Percentiles rank a stretch among this genome's conserved stretches.
These are phyloP conservation scores for Beauveria brongniartii DNA, from an alignment of 2,329 filamentous ascomycete species.

Conservation along the genomic window DNA sequence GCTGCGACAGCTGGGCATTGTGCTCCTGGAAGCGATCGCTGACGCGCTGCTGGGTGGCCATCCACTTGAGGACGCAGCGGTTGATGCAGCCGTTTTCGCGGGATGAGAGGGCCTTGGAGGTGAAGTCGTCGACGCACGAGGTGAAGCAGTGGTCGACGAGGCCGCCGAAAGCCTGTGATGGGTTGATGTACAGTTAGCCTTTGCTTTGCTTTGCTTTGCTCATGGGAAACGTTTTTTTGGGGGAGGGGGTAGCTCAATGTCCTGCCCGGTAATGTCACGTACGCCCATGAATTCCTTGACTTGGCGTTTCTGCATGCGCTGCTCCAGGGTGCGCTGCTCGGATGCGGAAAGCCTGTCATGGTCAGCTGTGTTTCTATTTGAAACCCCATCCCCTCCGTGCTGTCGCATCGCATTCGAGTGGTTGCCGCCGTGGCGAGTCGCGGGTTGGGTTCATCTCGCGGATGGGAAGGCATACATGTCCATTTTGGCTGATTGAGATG, in stretches of 20 bases:
- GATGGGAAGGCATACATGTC: constrained; percentile 15
- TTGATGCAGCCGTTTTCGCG: constrained; percentile 88
- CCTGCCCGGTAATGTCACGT: constrained; percentile 30
- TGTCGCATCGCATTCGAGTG: background rate
- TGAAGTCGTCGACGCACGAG: constrained; percentile 97
- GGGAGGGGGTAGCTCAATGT: background rate
- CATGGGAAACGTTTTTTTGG: no score
- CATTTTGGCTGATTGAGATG: constrained; percentile 16
- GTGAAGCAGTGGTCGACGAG: constrained; percentile 83
- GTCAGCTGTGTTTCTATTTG: background rate
- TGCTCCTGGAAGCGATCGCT: constrained; percentile 81
- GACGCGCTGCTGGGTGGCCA: constrained; percentile 84
- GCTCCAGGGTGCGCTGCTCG: constrained; percentile 89
- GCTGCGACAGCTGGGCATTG: constrained; percentile 51
- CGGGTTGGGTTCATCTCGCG: background rate
- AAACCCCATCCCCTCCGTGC: no score
- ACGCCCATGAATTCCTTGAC: constrained; percentile 99
- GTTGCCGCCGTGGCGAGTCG: background rate
- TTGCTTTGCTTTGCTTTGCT: background rate
- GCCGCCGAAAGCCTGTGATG: constrained; percentile 27
- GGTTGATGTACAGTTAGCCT: background rate
- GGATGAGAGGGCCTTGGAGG: constrained; percentile 83
- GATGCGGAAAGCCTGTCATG: constrained; percentile 52
- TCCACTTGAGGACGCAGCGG: constrained; percentile 92
- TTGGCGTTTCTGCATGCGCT: constrained; percentile 94